Percentiles rank a stretch among this genome's conserved stretches.
phyloP scores from a whole-genome alignment of 1,139 yeast species.

The Geotrichum aggregatum region DNA sequence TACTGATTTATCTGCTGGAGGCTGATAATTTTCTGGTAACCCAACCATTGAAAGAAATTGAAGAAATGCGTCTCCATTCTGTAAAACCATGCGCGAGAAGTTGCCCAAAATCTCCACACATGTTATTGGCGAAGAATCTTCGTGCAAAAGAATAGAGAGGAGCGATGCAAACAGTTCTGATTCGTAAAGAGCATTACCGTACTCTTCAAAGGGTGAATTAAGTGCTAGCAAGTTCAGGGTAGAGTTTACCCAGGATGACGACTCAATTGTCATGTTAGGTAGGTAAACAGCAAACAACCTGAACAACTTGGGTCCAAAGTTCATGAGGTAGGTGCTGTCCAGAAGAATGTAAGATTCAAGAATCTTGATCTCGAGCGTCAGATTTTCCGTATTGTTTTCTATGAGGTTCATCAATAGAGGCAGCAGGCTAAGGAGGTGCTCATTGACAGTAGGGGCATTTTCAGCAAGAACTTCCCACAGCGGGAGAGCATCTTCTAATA shows the following conservation, averaged over 20 bases:
- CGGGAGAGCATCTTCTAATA: slow-evolving; percentile 85
- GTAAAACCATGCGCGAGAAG: slow-evolving; percentile 52
- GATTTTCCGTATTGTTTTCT: slow-evolving; percentile 66
- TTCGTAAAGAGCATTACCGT: slow-evolving; percentile 30
- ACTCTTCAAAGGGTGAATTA: slow-evolving; percentile 27
- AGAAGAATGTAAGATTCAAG: slow-evolving; percentile 68
- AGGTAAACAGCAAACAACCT: slow-evolving; percentile 54
- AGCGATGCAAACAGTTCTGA: slow-evolving; percentile 33
- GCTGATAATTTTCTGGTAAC: background rate
- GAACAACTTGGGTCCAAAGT: slow-evolving; percentile 45
- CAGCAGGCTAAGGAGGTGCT: slow-evolving; percentile 46
- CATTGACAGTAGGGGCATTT: slow-evolving; percentile 42
- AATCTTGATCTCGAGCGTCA: slow-evolving; percentile 64
- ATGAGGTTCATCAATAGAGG: slow-evolving; percentile 50
- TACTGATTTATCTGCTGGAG: background rate
- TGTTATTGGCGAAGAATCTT: slow-evolving; percentile 47
- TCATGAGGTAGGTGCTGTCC: slow-evolving; percentile 38
- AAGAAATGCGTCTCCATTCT: slow-evolving; percentile 47
- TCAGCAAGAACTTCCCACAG: slow-evolving; percentile 73
- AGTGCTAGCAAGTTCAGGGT: slow-evolving; percentile 26
- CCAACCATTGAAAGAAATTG: slow-evolving; percentile 30
- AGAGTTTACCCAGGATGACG: slow-evolving; percentile 25
- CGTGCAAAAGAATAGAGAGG: slow-evolving; percentile 48
- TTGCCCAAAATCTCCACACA: slow-evolving; percentile 50
- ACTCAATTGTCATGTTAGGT: slow-evolving; percentile 63